Percentiles rank a stretch among this genome's conserved stretches.
Evolutionary conservation across 768 basidiomycete species (phyloP).

Genomic region (Suillus cothurnatus): DNA sequence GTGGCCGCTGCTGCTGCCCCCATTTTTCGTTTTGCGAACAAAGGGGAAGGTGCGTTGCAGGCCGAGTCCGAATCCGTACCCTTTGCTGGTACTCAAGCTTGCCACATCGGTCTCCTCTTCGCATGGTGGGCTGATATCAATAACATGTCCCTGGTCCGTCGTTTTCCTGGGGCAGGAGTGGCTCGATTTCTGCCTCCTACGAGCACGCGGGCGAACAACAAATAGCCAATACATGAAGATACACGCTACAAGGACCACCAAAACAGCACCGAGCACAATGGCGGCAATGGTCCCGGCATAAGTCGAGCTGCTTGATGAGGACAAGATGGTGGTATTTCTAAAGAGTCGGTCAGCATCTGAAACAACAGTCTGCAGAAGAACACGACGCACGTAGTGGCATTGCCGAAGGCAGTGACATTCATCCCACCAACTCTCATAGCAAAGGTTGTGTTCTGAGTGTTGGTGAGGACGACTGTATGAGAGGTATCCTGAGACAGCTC

Average conservation of each 20-base stretch:
- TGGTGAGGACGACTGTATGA: slow-evolving; percentile 58
- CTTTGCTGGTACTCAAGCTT: slow-evolving; percentile 34
- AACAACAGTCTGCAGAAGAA: slow-evolving; percentile 4
- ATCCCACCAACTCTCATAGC: slow-evolving; percentile 53
- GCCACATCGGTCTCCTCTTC: slow-evolving; percentile 28
- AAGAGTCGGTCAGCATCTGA: slow-evolving; percentile 10
- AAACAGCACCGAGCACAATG: slow-evolving; percentile 55
- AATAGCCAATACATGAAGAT: slow-evolving; percentile 45
- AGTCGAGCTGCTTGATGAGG: slow-evolving; percentile 27
- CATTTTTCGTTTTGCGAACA: slow-evolving; percentile 25
- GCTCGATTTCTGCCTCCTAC: slow-evolving; percentile 24
- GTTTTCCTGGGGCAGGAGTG: background rate
- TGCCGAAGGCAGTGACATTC: slow-evolving; percentile 43
- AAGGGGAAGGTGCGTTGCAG: slow-evolving; percentile 30
- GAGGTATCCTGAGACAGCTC: slow-evolving; percentile 51
- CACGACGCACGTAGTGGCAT: slow-evolving; percentile 32
- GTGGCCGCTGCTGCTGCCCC: slow-evolving; percentile 21
- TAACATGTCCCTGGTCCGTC: slow-evolving; percentile 15
- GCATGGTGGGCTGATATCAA: slow-evolving; percentile 14
- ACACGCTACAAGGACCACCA: slow-evolving; percentile 50
- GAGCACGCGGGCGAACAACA: slow-evolving; percentile 49
- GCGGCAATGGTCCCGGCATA: slow-evolving; percentile 67
- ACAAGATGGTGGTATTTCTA: slow-evolving; percentile 20
- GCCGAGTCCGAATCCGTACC: slow-evolving; percentile 37
- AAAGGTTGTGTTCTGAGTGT: slow-evolving; percentile 55